A percentile compares a stretch with the other conserved stretches of the same genome.
Conservation (phyloP, 495 filamentous ascomycete genomes). For the Chaetomium cochliodes region DNA sequence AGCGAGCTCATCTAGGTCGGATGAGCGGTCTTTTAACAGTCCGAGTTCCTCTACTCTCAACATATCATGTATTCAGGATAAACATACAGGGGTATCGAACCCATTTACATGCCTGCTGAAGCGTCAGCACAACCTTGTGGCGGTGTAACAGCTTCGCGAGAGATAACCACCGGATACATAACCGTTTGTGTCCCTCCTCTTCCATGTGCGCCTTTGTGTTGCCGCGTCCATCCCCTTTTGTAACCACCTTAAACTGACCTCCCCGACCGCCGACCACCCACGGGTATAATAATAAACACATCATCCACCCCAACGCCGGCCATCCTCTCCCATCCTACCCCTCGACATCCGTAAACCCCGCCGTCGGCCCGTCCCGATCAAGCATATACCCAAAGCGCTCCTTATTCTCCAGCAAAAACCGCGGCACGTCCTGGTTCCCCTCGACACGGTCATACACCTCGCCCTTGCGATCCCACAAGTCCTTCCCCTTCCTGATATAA, state of each 20-base stretch:
- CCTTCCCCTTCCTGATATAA: slow-evolving; percentile 48
- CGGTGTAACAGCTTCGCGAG: neutral
- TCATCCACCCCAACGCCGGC: neutral
- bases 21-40: neutral
- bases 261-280: neutral
- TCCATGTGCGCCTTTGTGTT: neutral
- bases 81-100: neutral
- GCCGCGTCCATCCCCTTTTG: neutral
- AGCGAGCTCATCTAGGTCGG: neutral
- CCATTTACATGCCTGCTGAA: neutral
- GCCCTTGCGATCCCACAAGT: slow-evolving; percentile 50
- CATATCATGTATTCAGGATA: neutral
- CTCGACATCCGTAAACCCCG: slow-evolving; percentile 44
- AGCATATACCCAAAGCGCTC: slow-evolving; percentile 42
- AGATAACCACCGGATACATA: neutral
- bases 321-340: neutral
- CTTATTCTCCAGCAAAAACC: slow-evolving; percentile 36
- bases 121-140: neutral
- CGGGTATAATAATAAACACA: neutral
- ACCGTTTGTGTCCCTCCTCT: neutral
- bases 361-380: slow-evolving; percentile 40
- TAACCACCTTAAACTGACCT: neutral
- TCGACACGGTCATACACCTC: slow-evolving; percentile 50
- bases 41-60: neutral
- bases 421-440: slow-evolving; percentile 46